A percentile compares a stretch with the other conserved stretches of the same genome.
Evolutionary conservation across 306 rosid species (phyloP).

Genomic region (Ceratonia siliqua): DNA sequence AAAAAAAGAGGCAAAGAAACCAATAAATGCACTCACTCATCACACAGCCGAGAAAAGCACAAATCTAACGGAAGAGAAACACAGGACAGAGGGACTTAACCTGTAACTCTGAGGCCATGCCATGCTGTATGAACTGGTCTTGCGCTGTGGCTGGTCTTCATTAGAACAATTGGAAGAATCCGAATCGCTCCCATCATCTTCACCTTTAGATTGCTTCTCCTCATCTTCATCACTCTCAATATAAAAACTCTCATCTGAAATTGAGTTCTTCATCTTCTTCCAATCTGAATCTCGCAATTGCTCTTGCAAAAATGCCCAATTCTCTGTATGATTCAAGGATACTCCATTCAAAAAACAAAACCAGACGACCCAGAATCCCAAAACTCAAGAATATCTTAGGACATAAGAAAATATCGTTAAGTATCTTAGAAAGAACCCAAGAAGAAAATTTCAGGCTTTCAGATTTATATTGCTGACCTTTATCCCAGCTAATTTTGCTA

Average conservation of each 20-base stretch:
- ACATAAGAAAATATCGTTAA: neutral
- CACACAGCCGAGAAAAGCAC: neutral
- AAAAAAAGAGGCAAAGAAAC: neutral
- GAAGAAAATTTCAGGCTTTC: neutral
- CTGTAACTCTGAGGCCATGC: slow-evolving; percentile 97
- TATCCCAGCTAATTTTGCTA: neutral
- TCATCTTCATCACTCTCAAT: slow-evolving; percentile 74
- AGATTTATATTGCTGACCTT: neutral
- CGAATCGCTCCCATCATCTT: slow-evolving; percentile 59
- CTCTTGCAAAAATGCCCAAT: slow-evolving; percentile 24
- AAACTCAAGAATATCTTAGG: neutral
- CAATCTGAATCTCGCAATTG: neutral
- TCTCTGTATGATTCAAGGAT: neutral
- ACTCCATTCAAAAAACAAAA: neutral
- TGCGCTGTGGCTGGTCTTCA: slow-evolving; percentile 44
- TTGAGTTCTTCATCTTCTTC: slow-evolving; percentile 67
- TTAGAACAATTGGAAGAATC: slow-evolving; percentile 54
- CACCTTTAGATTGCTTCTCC: slow-evolving; percentile 46
- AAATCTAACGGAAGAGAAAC: slow-evolving; percentile 8
- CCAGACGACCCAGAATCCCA: slow-evolving; percentile 2
- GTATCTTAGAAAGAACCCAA: neutral
- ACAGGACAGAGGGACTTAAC: slow-evolving; percentile 31
- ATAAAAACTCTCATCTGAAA: slow-evolving; percentile 63
- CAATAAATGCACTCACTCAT: neutral
- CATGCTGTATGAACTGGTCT: slow-evolving; percentile 57